These are phyloP conservation scores for Coniochaeta sp. DNA, from an alignment of 2,329 filamentous ascomycete genomes.

Conservation along the genomic window DNA sequence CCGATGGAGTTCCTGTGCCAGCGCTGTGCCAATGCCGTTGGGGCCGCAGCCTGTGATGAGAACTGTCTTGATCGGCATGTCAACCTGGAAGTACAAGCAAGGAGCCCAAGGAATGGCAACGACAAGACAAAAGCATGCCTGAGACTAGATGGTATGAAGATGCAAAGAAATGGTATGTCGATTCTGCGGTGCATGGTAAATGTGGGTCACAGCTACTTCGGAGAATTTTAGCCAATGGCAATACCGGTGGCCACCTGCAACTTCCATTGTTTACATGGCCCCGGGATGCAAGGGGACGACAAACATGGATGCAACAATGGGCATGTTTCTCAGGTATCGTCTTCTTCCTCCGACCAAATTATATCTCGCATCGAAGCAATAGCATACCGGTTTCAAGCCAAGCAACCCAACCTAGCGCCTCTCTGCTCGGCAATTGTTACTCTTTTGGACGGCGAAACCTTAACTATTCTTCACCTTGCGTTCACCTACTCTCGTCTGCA, in stretches of 20 bases:
- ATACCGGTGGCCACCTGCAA: neutral
- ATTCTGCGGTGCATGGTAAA: neutral
- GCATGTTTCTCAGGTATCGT: neutral
- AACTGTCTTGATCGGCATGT: slow-evolving; percentile 16
- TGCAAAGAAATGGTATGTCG: neutral
- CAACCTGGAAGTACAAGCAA: neutral
- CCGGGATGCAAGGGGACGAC: neutral
- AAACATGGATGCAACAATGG: neutral
- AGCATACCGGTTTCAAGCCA: too few relatives aligned
- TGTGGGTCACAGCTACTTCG: neutral
- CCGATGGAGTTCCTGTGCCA: slow-evolving; percentile 19
- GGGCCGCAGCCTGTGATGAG: slow-evolving; percentile 20
- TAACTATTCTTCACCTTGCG: too few relatives aligned
- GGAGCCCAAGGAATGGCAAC: neutral
- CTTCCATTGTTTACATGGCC: neutral
- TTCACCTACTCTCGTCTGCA: neutral
- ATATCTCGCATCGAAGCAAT: too few relatives aligned
- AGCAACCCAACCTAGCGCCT: too few relatives aligned
- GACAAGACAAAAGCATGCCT: too few relatives aligned
- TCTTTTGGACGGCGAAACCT: too few relatives aligned
- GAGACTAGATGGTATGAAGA: neutral
- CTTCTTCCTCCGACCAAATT: neutral
- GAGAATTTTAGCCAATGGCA: neutral
- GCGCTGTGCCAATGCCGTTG: slow-evolving; percentile 16
- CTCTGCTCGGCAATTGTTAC: too few relatives aligned